Conservation (phyloP, 1,284 basidiomycete species). For the Mycena sp. region DNA sequence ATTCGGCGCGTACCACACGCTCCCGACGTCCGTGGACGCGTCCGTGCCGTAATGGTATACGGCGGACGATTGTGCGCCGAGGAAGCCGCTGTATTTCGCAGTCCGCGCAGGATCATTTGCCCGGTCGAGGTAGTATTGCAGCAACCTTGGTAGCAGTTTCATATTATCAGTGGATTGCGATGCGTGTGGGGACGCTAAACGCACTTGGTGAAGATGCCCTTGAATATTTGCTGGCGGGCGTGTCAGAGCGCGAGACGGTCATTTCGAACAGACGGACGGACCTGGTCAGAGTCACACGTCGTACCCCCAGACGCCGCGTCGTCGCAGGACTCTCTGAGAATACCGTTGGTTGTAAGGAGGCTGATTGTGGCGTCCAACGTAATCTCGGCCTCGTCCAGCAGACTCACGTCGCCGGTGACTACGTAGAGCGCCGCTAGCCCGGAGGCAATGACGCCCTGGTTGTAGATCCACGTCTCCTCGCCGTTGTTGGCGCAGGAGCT, state of each 20-base stretch:
- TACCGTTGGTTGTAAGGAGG: conserved; percentile 47
- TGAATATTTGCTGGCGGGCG: conserved; percentile 55
- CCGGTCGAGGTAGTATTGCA: conserved; percentile 45
- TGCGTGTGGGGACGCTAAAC: no score
- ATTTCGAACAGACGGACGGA: conserved; percentile 27
- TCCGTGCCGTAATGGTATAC: conserved; percentile 30
- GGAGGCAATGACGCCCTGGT: conserved; percentile 64
- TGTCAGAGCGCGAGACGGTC: background rate
- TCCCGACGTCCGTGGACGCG: conserved; percentile 11
- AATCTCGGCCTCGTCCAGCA: conserved; percentile 58
- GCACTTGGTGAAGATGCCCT: conserved; percentile 50
- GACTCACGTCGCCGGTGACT: conserved; percentile 49
- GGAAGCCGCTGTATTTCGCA: conserved; percentile 40
- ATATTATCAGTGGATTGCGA: no score
- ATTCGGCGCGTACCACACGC: conserved; percentile 29
- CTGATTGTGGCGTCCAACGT: conserved; percentile 61
- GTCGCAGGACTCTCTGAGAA: conserved; percentile 64
- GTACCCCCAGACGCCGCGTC: conserved; percentile 46
- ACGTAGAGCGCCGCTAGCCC: conserved; percentile 56
- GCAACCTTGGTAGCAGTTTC: no score
- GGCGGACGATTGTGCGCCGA: conserved; percentile 39
- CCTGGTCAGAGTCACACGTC: conserved; percentile 60
- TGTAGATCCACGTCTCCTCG: conserved; percentile 60
- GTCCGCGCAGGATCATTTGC: conserved; percentile 36
- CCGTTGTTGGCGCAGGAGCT: conserved; percentile 57